Evolutionary conservation across 2,329 filamentous ascomycete genomes (phyloP), one percentile per base, ranked within the genome.

Genomic region (Aspergillaceae sp.): DNA sequence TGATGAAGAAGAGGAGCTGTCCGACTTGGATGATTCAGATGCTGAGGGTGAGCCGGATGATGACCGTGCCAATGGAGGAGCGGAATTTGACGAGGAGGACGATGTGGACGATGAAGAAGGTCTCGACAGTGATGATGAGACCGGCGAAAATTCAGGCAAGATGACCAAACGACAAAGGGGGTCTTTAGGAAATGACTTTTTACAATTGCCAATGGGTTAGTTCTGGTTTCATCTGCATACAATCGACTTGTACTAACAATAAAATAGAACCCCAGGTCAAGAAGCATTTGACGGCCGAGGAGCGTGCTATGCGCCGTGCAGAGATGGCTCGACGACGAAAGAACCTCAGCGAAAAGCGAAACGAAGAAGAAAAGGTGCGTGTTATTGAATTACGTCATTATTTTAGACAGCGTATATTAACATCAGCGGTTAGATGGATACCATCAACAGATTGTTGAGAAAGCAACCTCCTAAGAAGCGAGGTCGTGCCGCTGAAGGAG

Each of bases 361-460:
- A 86, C 46, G 83, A 87, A 58, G 84, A 87, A 67, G 84, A 87
- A 64, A 87, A 87, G 75, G 82, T 82, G 59, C 29, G 79, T 79
- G 45, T 19, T 19, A 19, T 11, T 28, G 1, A 44, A 41, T 19
- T 19, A 2, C 29, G n/a, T 7, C 4, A 5, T 26, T 35, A 38
- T 38, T 9, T 2, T 8, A 3, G 7, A 19, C 2, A 28, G 7
- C 11, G 10, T 9, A 26, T 9, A 26, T 19, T 38, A 26, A 38
- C 36, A 9, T 9, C 30, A 32, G 3, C 2, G 5, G 4, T 4
- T 48, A 82, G 78, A 79, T 81, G 74, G 79, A 82, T 57, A 83
- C 80, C 1, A 83, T 83, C 64, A 82, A 83, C 60, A 77, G 79
- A 47, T 72, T 83, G n/a, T 74, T 84, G 43, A 79, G 79, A 57